Percentiles rank a stretch among this genome's conserved stretches.
phyloP scores from a whole-genome alignment of 352 stramenopile species.

The Pythium phragmitis region DNA sequence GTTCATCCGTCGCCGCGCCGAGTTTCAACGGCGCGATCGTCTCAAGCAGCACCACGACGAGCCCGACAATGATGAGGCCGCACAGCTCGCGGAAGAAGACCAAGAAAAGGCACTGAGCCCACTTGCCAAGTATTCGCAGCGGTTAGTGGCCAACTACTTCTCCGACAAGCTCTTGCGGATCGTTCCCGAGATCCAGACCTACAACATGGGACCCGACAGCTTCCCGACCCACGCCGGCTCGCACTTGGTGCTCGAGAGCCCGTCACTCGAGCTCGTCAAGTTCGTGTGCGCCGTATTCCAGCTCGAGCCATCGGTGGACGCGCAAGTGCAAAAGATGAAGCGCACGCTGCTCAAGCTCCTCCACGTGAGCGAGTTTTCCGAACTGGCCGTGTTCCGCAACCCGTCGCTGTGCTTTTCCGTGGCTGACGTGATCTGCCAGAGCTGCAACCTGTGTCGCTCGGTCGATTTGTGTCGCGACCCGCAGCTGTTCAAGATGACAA shows the following conservation, averaged over 20 bases:
- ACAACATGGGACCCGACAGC: conserved; percentile 59
- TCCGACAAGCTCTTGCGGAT: conserved; percentile 76
- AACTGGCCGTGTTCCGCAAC: conserved; percentile 91
- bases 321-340: conserved; percentile 90
- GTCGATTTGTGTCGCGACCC: conserved; percentile 97
- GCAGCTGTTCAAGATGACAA: conserved; percentile 83
- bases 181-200: conserved; percentile 71
- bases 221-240: conserved; percentile 87
- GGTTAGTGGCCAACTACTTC: conserved; percentile 71
- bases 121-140: conserved; percentile 71
- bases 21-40: conserved; percentile 47
- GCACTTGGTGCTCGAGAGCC: conserved; percentile 78
- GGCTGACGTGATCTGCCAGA: conserved; percentile 96
- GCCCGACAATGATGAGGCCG: conserved; percentile 38
- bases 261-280: conserved; percentile 98
- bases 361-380: conserved; percentile 68
- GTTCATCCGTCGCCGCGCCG: conserved; percentile 77
- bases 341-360: conserved; percentile 89
- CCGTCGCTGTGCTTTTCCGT: conserved; percentile 94
- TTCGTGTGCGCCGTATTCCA: conserved; percentile 91
- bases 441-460: conserved; percentile 94
- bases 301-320: conserved; percentile 91
- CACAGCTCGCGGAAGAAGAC: conserved; percentile 25
- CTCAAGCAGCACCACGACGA: conserved; percentile 32
- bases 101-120: conserved; percentile 48